These are phyloP conservation scores for Gossypium mustelinum DNA, from an alignment of 345 rosid genomes.

Conservation along the genomic window DNA sequence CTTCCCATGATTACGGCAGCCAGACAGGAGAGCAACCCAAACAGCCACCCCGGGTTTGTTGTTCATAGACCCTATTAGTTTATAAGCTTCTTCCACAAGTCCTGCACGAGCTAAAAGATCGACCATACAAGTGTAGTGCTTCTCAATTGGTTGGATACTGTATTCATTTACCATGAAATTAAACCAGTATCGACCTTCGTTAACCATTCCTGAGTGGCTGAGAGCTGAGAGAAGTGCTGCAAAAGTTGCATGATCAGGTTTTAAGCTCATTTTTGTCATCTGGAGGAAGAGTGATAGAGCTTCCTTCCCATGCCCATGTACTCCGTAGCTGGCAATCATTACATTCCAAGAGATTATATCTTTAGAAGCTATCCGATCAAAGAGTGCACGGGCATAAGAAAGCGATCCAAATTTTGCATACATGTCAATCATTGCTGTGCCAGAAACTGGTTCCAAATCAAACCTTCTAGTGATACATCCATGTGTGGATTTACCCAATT, in stretches of 20 bases:
- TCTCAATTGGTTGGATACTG: slow-evolving; percentile 36
- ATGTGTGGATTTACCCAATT: slow-evolving; percentile 51
- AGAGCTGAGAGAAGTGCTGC: slow-evolving; percentile 66
- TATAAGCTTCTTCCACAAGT: slow-evolving; percentile 55
- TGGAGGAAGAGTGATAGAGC: slow-evolving; percentile 49
- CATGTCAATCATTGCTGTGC: slow-evolving; percentile 63
- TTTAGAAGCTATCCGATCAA: slow-evolving; percentile 39
- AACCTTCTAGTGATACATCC: slow-evolving; percentile 49
- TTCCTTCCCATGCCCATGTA: slow-evolving; percentile 63
- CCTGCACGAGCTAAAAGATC: slow-evolving; percentile 77
- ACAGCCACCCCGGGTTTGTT: slow-evolving; percentile 40
- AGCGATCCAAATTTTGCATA: slow-evolving; percentile 66
- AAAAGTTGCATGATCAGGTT: slow-evolving; percentile 68
- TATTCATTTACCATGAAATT: slow-evolving; percentile 24
- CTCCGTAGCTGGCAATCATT: slow-evolving; percentile 60
- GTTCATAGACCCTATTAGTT: slow-evolving; percentile 44
- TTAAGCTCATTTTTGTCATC: slow-evolving; percentile 40
- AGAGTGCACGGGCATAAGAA: slow-evolving; percentile 39
- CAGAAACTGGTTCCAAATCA: slow-evolving; percentile 34
- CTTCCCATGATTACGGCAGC: slow-evolving; percentile 56
- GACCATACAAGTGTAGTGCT: slow-evolving; percentile 58
- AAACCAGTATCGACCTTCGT: slow-evolving; percentile 18
- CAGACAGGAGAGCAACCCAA: slow-evolving; percentile 83
- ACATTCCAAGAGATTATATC: slow-evolving; percentile 71
- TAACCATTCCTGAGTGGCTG: slow-evolving; percentile 57